Conservation (phyloP, 2,329 filamentous ascomycete genomes). For the Exophiala mesophila region DNA sequence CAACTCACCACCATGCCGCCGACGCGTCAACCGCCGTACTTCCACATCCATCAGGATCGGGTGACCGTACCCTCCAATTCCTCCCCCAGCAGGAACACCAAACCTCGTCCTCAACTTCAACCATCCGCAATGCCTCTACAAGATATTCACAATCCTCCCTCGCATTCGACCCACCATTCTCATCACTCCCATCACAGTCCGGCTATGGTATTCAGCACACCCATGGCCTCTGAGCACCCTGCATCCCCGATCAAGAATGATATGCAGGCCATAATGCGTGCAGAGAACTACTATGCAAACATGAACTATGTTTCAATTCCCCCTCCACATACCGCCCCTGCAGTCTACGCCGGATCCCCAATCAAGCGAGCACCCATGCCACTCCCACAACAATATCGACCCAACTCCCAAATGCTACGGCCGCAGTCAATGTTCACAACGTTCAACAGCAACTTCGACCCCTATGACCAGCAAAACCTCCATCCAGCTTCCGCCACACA, state of each 20-base stretch:
- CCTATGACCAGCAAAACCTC: conserved; percentile 48
- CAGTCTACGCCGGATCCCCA: conserved; percentile 46
- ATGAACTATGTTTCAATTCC: conserved; percentile 58
- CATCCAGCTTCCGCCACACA: conserved; percentile 36
- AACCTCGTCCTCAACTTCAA: conserved; percentile 42
- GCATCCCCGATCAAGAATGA: conserved; percentile 57
- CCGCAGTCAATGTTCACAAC: conserved; percentile 47
- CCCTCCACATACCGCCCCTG: conserved; percentile 36
- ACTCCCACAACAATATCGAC: conserved; percentile 31
- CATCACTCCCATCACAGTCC: conserved; percentile 35
- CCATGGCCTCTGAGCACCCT: conserved; percentile 39
- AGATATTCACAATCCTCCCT: conserved; percentile 24
- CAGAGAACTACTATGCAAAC: conserved; percentile 56
- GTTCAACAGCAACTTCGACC: conserved; percentile 39
- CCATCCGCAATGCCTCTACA: conserved; percentile 49
- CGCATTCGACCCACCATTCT: conserved; percentile 21
- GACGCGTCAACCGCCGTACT: conserved; percentile 38
- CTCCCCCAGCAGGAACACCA: conserved; percentile 26
- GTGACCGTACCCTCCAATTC: conserved; percentile 38
- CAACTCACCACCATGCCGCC: conserved; percentile 23
- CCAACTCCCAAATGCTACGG: conserved; percentile 35
- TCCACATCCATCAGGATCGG: conserved; percentile 58
- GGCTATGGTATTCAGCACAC: conserved; percentile 64
- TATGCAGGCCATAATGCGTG: conserved; percentile 53
- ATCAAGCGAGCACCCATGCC: conserved; percentile 39